Conservation (phyloP, 192 early-diverging fungal genomes). For the Chytriomyces sp. region DNA sequence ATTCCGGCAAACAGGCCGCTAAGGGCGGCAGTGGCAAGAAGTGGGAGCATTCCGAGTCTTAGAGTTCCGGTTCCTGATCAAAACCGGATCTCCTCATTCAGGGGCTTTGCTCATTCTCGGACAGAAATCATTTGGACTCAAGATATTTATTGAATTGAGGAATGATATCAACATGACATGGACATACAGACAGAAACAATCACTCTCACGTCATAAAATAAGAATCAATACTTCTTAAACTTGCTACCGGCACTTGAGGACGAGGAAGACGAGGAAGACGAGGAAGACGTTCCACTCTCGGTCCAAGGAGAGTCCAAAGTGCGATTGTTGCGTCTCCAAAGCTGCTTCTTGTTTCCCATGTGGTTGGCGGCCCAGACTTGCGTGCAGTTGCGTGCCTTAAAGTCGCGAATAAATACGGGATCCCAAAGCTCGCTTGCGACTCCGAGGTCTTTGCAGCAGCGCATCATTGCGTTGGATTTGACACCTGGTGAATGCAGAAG, state of each 20-base stretch:
- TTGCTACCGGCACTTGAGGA: background rate
- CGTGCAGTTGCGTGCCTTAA: conserved; percentile 79
- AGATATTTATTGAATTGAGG: too few species aligned
- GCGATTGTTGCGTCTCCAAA: conserved; percentile 84
- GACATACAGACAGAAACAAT: background rate
- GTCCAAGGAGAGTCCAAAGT: conserved; percentile 66
- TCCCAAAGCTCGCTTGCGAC: conserved; percentile 89
- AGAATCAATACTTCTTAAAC: conserved; percentile 1
- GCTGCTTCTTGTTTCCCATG: conserved; percentile 75
- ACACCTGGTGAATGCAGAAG: conserved; percentile 34
- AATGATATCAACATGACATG: too few species aligned
- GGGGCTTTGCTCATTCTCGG: too few species aligned
- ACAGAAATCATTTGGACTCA: too few species aligned
- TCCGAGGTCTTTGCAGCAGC: conserved; percentile 94
- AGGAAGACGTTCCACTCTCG: conserved; percentile 28
- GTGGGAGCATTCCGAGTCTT: too few species aligned
- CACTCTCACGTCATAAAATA: too few species aligned
- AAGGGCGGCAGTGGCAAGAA: too few species aligned
- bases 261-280: background rate
- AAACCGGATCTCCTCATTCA: too few species aligned
- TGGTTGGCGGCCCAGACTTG: conserved; percentile 73
- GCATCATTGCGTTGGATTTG: conserved; percentile 92
- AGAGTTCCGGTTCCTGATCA: too few species aligned
- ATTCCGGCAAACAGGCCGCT: too few species aligned
- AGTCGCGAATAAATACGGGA: conserved; percentile 82